Percentiles rank a stretch among this genome's conserved stretches.
phyloP scores from a whole-genome alignment of 2,329 filamentous ascomycete genomes.

The Neofusicoccum kwambonambiense region DNA sequence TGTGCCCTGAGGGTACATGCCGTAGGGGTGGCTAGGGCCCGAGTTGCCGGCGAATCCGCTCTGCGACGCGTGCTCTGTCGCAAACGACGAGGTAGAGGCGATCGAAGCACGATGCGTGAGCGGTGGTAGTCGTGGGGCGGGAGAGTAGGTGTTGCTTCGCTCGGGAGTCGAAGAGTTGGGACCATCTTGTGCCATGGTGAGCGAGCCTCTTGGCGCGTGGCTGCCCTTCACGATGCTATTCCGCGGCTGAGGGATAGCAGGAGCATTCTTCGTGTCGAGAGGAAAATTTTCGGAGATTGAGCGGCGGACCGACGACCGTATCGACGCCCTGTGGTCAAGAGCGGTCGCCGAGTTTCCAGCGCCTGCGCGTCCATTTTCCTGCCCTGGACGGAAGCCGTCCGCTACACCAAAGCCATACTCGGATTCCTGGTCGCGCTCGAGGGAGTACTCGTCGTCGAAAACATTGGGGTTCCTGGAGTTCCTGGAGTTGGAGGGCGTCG shows the following conservation, averaged over 20 bases:
- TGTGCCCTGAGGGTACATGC: constrained; percentile 76
- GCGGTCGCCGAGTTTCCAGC: constrained; percentile 17
- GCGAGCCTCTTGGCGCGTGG: constrained; percentile 25
- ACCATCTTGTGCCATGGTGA: constrained; percentile 24
- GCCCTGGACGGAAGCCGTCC: constrained; percentile 46
- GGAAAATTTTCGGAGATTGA: constrained; percentile 17
- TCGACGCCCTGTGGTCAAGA: constrained; percentile 20
- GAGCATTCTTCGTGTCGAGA: background rate
- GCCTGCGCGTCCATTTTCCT: constrained; percentile 24
- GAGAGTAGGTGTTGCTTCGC: constrained; percentile 28
- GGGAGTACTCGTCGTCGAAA: constrained; percentile 50
- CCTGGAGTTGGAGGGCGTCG: constrained; percentile 26
- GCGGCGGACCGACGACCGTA: constrained; percentile 22
- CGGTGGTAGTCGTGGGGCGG: constrained; percentile 18
- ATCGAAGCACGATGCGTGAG: constrained; percentile 36
- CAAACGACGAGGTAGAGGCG: constrained; percentile 43
- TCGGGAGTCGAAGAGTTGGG: constrained; percentile 19
- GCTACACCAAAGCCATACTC: constrained; percentile 45
- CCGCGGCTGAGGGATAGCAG: constrained; percentile 23
- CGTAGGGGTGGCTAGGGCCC: constrained; percentile 80
- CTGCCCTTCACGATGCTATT: constrained; percentile 38
- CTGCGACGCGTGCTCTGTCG: constrained; percentile 47
- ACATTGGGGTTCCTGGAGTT: constrained; percentile 43
- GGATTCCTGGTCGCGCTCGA: constrained; percentile 36
- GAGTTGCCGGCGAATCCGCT: constrained; percentile 65